Evolutionary conservation across 805 yeast species (phyloP), one percentile per base, ranked within the genome.

Genomic region (Ogataea wickerhamii): DNA sequence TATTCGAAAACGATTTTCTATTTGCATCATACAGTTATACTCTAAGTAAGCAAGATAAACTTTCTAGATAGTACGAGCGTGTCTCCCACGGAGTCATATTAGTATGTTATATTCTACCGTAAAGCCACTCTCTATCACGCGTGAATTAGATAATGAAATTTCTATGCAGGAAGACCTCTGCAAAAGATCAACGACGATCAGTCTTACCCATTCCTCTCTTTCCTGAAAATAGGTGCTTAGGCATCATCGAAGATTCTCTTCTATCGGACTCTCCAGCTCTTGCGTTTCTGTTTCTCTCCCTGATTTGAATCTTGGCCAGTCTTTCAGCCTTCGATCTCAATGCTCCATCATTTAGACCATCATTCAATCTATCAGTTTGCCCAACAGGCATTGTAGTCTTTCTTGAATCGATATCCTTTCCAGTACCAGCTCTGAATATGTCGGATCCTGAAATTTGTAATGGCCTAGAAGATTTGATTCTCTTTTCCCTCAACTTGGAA

Each of bases 251-350:
- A 38, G 88, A 76, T 41, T 78, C 71, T 63, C 87, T 95, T 67
- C 98, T 82, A 68, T 93, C 99, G 58, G 86, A 84, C 71, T 93
- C 99, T 71, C 98, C 96, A 50, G 80, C 84, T 67, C 95, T 81
- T 29, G 97, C 96, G 58, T 73, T 66, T 71, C 89, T 82, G 68
- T 89, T 87, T 71, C 98, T 80, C 60, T 85, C 94, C 68, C 96
- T 81, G 77, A 96, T 87, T 64, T 86, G 89, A 54, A 86, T 64
- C 72, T 88, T 89, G 59, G 78, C 83, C 67, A 88, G 70, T 73
- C 93, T 81, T 50, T 82, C 93, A 40, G 96, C 88, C 67, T 83
- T 87, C 33, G 82, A 68, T 64, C 95, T 79, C 61, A 80, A 66
- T 18, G 83, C 79, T 48, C 88, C 88, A 61, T 85, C 94, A 34